These are phyloP conservation scores for Plantago elongata DNA, from an alignment of 257 asterid genomes.

Conservation along the genomic window DNA sequence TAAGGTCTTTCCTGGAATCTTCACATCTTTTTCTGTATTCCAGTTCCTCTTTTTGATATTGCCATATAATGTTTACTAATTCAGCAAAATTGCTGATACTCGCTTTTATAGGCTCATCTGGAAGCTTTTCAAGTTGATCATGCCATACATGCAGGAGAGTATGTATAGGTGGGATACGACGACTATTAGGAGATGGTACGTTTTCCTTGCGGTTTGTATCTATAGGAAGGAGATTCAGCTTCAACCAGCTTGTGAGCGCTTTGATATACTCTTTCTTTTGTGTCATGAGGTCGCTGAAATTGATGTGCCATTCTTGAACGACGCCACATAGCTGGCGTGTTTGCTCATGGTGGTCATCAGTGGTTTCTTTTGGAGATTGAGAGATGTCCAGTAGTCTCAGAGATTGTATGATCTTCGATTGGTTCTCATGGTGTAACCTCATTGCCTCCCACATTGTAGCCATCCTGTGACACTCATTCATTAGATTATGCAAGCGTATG, in stretches of 20 bases:
- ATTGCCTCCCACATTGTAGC: constrained; percentile 91
- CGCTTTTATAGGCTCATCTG: constrained; percentile 69
- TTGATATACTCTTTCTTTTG: constrained; percentile 66
- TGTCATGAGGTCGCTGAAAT: constrained; percentile 61
- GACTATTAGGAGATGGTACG: constrained; percentile 71
- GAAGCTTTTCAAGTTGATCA: constrained; percentile 66
- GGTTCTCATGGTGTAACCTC: constrained; percentile 57
- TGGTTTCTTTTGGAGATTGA: constrained; percentile 77
- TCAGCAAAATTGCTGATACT: constrained; percentile 71
- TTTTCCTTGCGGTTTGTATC: constrained; percentile 79
- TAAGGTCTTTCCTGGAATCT: constrained; percentile 64
- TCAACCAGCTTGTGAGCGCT: constrained; percentile 69
- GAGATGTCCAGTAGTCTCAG: constrained; percentile 53
- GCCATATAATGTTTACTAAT: constrained; percentile 54
- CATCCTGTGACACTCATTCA: constrained; percentile 47
- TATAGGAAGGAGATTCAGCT: constrained; percentile 72
- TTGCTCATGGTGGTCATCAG: constrained; percentile 79
- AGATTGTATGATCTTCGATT: constrained; percentile 55
- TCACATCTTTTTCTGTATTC: constrained; percentile 58
- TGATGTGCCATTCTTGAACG: constrained; percentile 69
- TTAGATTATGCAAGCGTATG: too few species aligned
- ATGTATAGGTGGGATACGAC: constrained; percentile 60
- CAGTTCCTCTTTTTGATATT: constrained; percentile 77
- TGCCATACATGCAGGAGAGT: constrained; percentile 65
- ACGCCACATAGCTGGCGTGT: constrained; percentile 75